Base-by-base conservation (phyloP, 2,329 filamentous ascomycete genomes). In the Coleophoma cylindrospora region DNA sequence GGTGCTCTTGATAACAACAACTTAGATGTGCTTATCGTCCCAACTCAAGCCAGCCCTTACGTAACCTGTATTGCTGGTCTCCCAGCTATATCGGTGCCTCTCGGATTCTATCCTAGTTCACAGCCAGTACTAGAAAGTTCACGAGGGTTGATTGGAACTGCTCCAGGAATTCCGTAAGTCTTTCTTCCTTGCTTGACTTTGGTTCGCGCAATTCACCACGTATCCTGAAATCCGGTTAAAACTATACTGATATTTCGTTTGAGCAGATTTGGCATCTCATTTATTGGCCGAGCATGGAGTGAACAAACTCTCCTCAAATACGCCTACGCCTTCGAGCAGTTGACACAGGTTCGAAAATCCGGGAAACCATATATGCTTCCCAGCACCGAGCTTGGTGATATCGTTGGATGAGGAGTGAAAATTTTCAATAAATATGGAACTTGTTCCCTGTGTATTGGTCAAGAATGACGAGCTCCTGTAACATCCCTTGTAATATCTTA, bases 281-380 rank as follows among this genome's bases (percentile, higher is more conserved):
- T 88, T 57, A 68, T 86, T 43, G 86, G 83, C 0, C 65, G 66
- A 3, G 74, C 72, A 45, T 89, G 79, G 69, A 77, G 73, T 34
- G 84, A 89, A 64, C 77, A 76, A 58, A 72, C 66, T 32, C 60
- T 89, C 55, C 78, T 89, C 50, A 79, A 77, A 0, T 75, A 83
- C 61, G 85, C 83, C 7, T 87, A 84, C 69, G 83, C 81, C 3
- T 87, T 81, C 65, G 85, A 89, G 69, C 59, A 62, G 36, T 38
- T 50, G 14, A 62, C 76, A 2, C 64, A 67, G 58, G 69, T 73
- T 11, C 67, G 80, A 45, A 58, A 65, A 37, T 70, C 69, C 52
- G 66, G 77, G 1, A 67, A 70, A 64, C 74, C 76, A 33, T 75
- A 75, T 54, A 43, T 58, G 37, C 19, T 45, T 19, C 57, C 55